Percentiles rank a stretch among this genome's conserved stretches.
These are phyloP conservation scores for Quercus robur DNA, from an alignment of 306 rosid species.

Conservation along the genomic window DNA sequence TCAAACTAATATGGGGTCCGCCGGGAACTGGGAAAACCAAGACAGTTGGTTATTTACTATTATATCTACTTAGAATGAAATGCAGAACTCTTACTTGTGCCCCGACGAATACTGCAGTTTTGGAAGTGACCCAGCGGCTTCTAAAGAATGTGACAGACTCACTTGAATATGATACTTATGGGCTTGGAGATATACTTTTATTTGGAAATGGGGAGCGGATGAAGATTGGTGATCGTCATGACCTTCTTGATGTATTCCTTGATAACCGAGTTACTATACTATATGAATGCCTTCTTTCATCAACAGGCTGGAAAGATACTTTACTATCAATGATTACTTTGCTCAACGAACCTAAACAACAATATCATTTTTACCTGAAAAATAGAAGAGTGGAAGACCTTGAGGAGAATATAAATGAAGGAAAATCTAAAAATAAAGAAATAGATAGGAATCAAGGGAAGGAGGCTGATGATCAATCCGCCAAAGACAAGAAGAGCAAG, in stretches of 20 bases:
- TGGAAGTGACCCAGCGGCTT: conserved; percentile 37
- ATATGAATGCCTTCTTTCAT: background rate
- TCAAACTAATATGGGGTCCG: conserved; percentile 68
- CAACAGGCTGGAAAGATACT: conserved; percentile 13
- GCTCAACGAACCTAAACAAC: conserved; percentile 20
- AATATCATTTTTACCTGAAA: conserved; percentile 26
- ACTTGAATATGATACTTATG: background rate
- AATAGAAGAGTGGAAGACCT: background rate
- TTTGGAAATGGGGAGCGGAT: conserved; percentile 21
- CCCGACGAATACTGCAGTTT: conserved; percentile 56
- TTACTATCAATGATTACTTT: conserved; percentile 10
- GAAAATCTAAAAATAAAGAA: background rate
- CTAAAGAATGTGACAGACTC: conserved; percentile 6
- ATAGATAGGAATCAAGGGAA: background rate
- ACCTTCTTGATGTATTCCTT: conserved; percentile 17
- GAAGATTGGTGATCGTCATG: conserved; percentile 7
- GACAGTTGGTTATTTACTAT: conserved; percentile 41
- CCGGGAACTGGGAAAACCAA: conserved; percentile 71
- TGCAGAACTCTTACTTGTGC: conserved; percentile 56
- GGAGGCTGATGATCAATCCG: background rate
- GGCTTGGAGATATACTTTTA: conserved; percentile 34
- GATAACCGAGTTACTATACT: conserved; percentile 10
- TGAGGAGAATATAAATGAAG: background rate
- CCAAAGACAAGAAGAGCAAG: background rate
- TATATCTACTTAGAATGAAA: conserved; percentile 25